These are phyloP conservation scores for Metarhizium guizhouense DNA, from an alignment of 2,329 filamentous ascomycete genomes.

Conservation along the genomic window DNA sequence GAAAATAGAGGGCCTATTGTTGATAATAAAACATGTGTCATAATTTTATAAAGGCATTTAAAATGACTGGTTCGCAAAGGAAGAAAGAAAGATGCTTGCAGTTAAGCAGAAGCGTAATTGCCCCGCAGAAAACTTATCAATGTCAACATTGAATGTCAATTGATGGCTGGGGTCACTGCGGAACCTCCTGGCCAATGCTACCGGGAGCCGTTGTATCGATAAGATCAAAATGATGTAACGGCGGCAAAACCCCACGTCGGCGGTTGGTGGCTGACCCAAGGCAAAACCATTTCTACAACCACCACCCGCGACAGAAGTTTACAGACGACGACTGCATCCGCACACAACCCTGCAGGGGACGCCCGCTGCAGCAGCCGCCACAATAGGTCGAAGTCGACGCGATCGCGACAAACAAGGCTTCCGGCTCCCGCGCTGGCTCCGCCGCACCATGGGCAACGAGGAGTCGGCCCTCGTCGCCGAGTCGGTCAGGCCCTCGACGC, in stretches of 20 bases:
- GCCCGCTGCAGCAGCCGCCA: slow-evolving; percentile 13
- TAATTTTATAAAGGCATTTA: no score
- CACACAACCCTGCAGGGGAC: neutral
- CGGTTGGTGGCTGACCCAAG: neutral
- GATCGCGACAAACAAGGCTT: slow-evolving; percentile 25
- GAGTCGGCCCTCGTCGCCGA: slow-evolving; percentile 58
- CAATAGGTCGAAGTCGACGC: slow-evolving; percentile 30
- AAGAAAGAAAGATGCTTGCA: no score
- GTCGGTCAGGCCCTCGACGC: slow-evolving; percentile 51
- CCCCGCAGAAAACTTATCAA: no score
- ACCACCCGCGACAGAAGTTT: no score
- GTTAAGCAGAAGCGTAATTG: no score
- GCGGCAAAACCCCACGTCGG: slow-evolving; percentile 2
- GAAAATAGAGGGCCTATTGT: neutral
- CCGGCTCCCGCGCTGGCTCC: slow-evolving; percentile 21
- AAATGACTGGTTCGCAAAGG: no score
- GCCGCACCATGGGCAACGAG: slow-evolving; percentile 75
- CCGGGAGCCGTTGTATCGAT: slow-evolving; percentile 7
- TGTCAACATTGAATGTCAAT: no score
- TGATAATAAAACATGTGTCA: no score
- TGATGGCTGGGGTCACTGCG: no score
- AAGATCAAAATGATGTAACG: slow-evolving; percentile 8
- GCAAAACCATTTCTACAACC: neutral
- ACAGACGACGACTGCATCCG: neutral
- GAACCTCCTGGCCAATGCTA: neutral